A percentile compares a stretch with the other conserved stretches of the same genome.
phyloP scores from a whole-genome alignment of 345 rosid genomes.

The Mercurialis annua region DNA sequence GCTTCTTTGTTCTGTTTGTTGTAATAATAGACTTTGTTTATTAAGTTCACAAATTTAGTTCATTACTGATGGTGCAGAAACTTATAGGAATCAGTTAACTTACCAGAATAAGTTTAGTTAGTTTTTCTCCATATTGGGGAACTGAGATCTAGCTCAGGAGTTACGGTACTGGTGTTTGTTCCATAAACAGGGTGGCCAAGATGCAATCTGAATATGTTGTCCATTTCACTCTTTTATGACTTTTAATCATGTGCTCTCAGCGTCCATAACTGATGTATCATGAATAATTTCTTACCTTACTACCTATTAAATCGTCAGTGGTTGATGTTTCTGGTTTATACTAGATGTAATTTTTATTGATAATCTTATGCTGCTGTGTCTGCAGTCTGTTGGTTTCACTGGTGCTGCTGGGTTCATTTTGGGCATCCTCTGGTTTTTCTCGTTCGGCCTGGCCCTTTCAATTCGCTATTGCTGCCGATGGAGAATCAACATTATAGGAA shows the following conservation, averaged over 20 bases:
- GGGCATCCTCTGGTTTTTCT: constrained; percentile 72
- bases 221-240: background rate
- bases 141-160: background rate
- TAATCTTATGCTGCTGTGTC: constrained; percentile 19
- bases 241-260: background rate
- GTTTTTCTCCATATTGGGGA: background rate
- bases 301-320: background rate
- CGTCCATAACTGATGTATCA: background rate
- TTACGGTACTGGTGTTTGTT: background rate
- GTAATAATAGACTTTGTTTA: background rate
- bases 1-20: background rate
- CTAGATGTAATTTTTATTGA: background rate
- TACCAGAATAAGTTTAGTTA: background rate
- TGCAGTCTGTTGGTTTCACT: constrained; percentile 95
- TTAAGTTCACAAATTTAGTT: background rate
- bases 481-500: constrained; percentile 51
- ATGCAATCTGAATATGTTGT: background rate
- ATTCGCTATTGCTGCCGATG: constrained; percentile 61
- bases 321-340: background rate
- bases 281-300: background rate
- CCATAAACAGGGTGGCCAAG: background rate
- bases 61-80: background rate
- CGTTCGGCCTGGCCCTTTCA: constrained; percentile 75
- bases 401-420: constrained; percentile 81
- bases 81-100: background rate